These are phyloP conservation scores for Dendrothele bispora DNA, from an alignment of 768 basidiomycete genomes.

Conservation along the genomic window DNA sequence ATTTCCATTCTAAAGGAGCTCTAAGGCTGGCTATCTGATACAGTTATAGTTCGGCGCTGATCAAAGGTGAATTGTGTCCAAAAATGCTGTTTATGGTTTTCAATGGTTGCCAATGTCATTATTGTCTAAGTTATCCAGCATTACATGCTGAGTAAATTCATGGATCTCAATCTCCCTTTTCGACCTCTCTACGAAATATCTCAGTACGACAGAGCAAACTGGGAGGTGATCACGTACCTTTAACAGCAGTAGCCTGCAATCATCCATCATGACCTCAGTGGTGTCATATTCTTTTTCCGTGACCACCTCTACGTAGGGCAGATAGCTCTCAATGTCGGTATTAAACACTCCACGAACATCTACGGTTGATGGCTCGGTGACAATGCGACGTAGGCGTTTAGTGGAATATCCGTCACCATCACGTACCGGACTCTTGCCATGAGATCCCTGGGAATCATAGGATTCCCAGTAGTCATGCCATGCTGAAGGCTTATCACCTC, in stretches of 20 bases:
- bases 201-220: background rate
- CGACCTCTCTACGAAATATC: background rate
- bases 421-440: slow-evolving; percentile 9
- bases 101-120: too few species aligned
- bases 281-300: slow-evolving; percentile 48
- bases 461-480: background rate
- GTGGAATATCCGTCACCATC: slow-evolving; percentile 24
- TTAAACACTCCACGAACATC: slow-evolving; percentile 45
- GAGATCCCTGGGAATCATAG: background rate
- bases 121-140: background rate
- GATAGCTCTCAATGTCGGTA: slow-evolving; percentile 44
- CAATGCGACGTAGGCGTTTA: slow-evolving; percentile 24
- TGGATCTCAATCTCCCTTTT: background rate
- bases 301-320: slow-evolving; percentile 53
- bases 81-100: too few species aligned
- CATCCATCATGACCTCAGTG: slow-evolving; percentile 61
- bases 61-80: too few species aligned
- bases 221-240: slow-evolving; percentile 33
- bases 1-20: too few species aligned
- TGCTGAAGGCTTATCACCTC: background rate
- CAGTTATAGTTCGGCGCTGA: too few species aligned
- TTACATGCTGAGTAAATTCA: background rate
- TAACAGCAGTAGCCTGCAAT: slow-evolving; percentile 45
- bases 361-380: slow-evolving; percentile 40
- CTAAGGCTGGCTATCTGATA: too few species aligned